phyloP scores from a whole-genome alignment of 2,329 filamentous ascomycete genomes.

The Purpureocillium takamizusanense region DNA sequence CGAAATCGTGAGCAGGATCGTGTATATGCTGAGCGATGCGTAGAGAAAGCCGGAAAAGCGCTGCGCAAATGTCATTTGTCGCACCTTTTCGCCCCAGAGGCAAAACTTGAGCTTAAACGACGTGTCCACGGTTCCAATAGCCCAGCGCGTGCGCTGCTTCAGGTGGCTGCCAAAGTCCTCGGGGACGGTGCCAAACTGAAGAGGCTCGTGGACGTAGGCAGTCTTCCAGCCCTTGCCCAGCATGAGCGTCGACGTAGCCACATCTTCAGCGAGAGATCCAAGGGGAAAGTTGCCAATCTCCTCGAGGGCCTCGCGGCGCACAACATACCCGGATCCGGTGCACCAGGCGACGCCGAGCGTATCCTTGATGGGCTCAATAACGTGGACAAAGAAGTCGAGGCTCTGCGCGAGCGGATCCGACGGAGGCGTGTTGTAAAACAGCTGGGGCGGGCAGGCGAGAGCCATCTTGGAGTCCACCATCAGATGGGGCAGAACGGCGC shows the following conservation, averaged over 20 bases:
- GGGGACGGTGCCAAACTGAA: slow-evolving; percentile 52
- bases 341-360: slow-evolving; percentile 51
- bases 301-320: slow-evolving; percentile 49
- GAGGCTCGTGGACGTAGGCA: slow-evolving; percentile 47
- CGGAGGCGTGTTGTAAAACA: slow-evolving; percentile 53
- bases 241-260: slow-evolving; percentile 48
- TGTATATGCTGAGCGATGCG: slow-evolving; percentile 45
- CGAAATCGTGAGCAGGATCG: slow-evolving; percentile 42
- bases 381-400: slow-evolving; percentile 49
- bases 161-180: slow-evolving; percentile 46
- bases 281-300: slow-evolving; percentile 54
- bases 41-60: slow-evolving; percentile 52
- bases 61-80: slow-evolving; percentile 44
- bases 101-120: slow-evolving; percentile 53
- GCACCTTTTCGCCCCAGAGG: slow-evolving; percentile 42
- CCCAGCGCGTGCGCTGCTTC: slow-evolving; percentile 49
- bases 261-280: slow-evolving; percentile 51
- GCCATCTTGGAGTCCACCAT: slow-evolving; percentile 47
- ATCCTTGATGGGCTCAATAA: slow-evolving; percentile 41
- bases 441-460: slow-evolving; percentile 50
- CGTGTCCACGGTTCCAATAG: slow-evolving; percentile 47
- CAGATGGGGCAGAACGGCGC: slow-evolving; percentile 49
- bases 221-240: slow-evolving; percentile 54
- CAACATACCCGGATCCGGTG: slow-evolving; percentile 54
- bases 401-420: slow-evolving; percentile 50